phyloP scores from a whole-genome alignment of 192 early-diverging fungal genomes.

The Powellomyces hirtus region DNA sequence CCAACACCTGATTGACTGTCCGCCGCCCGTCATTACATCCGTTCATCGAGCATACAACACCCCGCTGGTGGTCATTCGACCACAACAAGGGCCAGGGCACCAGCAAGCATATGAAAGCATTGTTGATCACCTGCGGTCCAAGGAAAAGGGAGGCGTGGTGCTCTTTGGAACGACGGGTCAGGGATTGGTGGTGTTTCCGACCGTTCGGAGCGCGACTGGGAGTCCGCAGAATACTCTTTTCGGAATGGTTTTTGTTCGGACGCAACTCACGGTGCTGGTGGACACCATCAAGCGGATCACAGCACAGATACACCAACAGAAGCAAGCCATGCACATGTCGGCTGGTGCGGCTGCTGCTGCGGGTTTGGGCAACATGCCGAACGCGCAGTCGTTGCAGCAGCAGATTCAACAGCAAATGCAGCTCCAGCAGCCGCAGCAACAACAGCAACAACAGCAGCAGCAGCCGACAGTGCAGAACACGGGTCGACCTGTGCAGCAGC shows the following conservation, averaged over 20 bases:
- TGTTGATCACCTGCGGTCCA: background rate
- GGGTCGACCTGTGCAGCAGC: too few species aligned
- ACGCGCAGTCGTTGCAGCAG: background rate
- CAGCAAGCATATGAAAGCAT: slow-evolving; percentile 2
- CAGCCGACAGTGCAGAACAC: background rate
- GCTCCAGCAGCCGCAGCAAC: slow-evolving; percentile 7
- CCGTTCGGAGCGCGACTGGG: background rate
- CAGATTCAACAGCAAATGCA: slow-evolving; percentile 8
- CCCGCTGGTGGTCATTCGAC: slow-evolving; percentile 3
- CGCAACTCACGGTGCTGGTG: background rate
- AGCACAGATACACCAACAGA: background rate
- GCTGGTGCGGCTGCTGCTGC: background rate
- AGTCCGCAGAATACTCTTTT: background rate
- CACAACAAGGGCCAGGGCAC: background rate
- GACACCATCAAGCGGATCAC: background rate
- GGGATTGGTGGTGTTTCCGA: slow-evolving; percentile 9
- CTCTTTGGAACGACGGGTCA: background rate
- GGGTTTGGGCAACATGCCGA: background rate
- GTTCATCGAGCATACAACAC: background rate
- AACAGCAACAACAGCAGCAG: slow-evolving; percentile 9
- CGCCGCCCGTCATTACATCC: background rate
- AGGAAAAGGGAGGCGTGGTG: slow-evolving; percentile 1
- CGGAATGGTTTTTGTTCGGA: background rate
- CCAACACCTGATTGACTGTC: slow-evolving; percentile 8
- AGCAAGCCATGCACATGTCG: background rate